phyloP scores from a whole-genome alignment of 192 early-diverging fungal genomes.

The Allomyces arbusculus region DNA sequence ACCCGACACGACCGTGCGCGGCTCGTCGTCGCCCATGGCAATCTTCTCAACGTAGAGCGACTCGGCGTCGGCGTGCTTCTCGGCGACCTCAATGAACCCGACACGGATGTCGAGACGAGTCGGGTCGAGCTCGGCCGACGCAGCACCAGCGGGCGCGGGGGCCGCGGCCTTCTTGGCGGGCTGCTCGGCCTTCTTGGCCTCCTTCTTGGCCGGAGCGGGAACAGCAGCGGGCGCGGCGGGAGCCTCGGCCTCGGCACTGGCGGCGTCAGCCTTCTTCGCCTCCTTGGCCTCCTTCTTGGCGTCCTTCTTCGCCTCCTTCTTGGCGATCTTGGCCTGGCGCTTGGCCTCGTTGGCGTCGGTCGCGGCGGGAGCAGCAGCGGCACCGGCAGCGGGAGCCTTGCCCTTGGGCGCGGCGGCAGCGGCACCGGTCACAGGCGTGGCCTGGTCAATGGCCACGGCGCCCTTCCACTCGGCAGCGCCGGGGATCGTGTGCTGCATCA shows the following conservation, averaged over 20 bases:
- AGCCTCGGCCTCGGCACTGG: slow-evolving; percentile 13
- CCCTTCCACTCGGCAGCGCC: slow-evolving; percentile 15
- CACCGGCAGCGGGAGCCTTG: slow-evolving; percentile 8
- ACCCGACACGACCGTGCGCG: slow-evolving; percentile 75
- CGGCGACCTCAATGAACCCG: slow-evolving; percentile 58
- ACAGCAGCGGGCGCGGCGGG: slow-evolving; percentile 8
- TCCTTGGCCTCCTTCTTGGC: slow-evolving; percentile 21
- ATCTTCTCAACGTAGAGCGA: slow-evolving; percentile 90
- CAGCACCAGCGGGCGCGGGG: slow-evolving; percentile 17
- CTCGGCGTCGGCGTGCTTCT: slow-evolving; percentile 91
- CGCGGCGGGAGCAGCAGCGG: neutral
- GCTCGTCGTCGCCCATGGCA: slow-evolving; percentile 67
- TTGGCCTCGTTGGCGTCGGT: neutral
- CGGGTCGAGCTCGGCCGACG: slow-evolving; percentile 27
- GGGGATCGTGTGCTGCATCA: slow-evolving; percentile 47
- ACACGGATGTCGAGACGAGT: slow-evolving; percentile 86
- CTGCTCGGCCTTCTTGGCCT: slow-evolving; percentile 13
- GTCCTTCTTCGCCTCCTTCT: slow-evolving; percentile 12
- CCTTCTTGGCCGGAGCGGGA: slow-evolving; percentile 10
- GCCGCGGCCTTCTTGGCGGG: slow-evolving; percentile 34
- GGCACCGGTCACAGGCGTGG: slow-evolving; percentile 8
- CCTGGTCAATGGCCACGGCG: slow-evolving; percentile 28
- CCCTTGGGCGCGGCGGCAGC: slow-evolving; percentile 14
- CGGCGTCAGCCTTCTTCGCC: slow-evolving; percentile 17
- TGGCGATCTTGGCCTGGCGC: slow-evolving; percentile 22